Base-by-base conservation (phyloP, 2,329 filamentous ascomycete species). In the Lithohypha guttulata region DNA sequence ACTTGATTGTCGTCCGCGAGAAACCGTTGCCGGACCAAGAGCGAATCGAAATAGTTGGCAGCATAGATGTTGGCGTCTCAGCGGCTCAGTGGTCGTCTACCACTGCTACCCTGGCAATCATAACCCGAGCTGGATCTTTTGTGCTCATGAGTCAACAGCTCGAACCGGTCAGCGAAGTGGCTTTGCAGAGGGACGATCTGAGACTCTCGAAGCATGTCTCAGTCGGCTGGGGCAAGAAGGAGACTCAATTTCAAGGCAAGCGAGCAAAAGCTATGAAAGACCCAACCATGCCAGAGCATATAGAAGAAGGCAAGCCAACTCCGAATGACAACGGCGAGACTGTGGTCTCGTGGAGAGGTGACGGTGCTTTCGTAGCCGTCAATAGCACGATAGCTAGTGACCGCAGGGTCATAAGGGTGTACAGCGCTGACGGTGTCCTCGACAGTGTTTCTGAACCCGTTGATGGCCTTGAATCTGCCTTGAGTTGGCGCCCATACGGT, bases 181-280 rank as follows among this genome's bases (percentile, higher is more conserved):
- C 70, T 22, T 77, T 96, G 59, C 75, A 73, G 0, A 57, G 68
- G 0, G 84, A 87, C 30, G 89, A 93, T 60, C 72, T 93, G 47
- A 81, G 81, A 51, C 75, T 77, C n/a, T 96, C 82, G 18, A 91
- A 81, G 58, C 87, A 95, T 65, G 91, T 95, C 42, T 93, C 86
- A 14, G 89, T 98, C 15, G 91, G 91, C 34, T 98, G 91, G 91
- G 91, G 91, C 43, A 96, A 96, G 66, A 85, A 83, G 57, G 91
- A 98, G 62, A 98, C 91, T 0, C 91, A 98, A 59, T 98, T 98
- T 59, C 84, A 95, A 55, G 91, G 91, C 35, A 85, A 84, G 53
- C 77, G 87, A 46, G 89, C 87, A 42, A 79, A 77, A 62, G 86
- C 86, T 14, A 67, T 96, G 48, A 75, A 84, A 39, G 91, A 98